Percentiles rank a stretch among this genome's conserved stretches.
These are phyloP conservation scores for Diddensiella transvaalensis DNA, from an alignment of 805 yeast genomes.

Conservation along the genomic window DNA sequence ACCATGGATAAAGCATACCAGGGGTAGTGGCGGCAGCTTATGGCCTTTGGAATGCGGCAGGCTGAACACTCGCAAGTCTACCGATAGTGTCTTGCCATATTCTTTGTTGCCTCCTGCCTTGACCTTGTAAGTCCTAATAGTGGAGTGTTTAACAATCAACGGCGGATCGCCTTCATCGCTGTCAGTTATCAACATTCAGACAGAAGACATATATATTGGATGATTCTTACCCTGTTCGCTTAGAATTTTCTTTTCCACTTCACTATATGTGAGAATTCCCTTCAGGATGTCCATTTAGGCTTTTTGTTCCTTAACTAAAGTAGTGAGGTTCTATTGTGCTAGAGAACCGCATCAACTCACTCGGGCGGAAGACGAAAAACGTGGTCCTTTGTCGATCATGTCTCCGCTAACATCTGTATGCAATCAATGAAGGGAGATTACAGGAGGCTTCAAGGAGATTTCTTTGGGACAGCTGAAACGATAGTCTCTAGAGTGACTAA, in stretches of 20 bases:
- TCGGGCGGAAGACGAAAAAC: too few relatives aligned
- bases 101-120: not conserved
- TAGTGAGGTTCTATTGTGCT: too few relatives aligned
- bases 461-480: too few relatives aligned
- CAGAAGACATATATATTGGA: not conserved
- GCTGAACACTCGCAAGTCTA: conserved; percentile 19
- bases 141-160: conserved; percentile 21
- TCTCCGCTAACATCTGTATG: too few relatives aligned
- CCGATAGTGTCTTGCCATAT: not conserved
- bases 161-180: conserved; percentile 19
- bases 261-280: conserved; percentile 20
- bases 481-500: too few relatives aligned
- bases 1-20: conserved; percentile 74
- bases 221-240: conserved; percentile 15
- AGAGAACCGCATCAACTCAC: too few relatives aligned
- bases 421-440: too few relatives aligned
- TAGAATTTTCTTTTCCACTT: conserved; percentile 17
- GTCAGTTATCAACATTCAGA: not conserved
- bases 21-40: conserved; percentile 44
- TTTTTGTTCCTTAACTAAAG: too few relatives aligned
- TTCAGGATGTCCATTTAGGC: conserved; percentile 9
- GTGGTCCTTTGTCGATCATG: too few relatives aligned
- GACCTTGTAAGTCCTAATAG: not conserved
- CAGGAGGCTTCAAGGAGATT: too few relatives aligned
- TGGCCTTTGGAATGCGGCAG: conserved; percentile 30